These are phyloP conservation scores for Annona squamosa DNA, from an alignment of 164 flowering plant genomes.

Conservation along the genomic window DNA sequence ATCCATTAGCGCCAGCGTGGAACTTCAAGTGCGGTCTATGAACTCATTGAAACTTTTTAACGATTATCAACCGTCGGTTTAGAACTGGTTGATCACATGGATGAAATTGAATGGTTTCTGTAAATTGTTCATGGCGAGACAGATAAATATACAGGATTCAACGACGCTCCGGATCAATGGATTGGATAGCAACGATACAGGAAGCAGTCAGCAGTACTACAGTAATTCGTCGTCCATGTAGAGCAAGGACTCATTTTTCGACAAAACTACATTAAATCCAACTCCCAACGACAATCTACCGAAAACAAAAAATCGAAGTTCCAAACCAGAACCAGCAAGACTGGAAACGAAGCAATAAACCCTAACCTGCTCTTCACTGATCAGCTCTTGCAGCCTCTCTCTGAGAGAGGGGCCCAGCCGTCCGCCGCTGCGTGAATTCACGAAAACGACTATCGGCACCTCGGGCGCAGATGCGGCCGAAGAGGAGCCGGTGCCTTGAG, in stretches of 20 bases:
- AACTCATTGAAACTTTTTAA: neutral
- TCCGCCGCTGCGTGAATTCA: slow-evolving; percentile 89
- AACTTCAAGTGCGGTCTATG: neutral
- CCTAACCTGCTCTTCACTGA: slow-evolving; percentile 81
- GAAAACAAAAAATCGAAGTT: neutral
- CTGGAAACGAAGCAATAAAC: neutral
- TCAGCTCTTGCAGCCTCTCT: slow-evolving; percentile 61
- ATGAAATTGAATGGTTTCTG: neutral
- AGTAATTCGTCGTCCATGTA: neutral
- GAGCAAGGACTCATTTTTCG: too few species aligned
- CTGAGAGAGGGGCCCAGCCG: slow-evolving; percentile 69
- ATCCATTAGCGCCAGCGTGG: neutral
- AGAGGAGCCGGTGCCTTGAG: slow-evolving; percentile 2
- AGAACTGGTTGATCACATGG: neutral
- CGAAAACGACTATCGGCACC: slow-evolving; percentile 67
- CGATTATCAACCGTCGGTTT: neutral
- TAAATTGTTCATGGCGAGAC: neutral
- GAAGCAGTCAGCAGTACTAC: neutral
- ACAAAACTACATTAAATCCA: neutral
- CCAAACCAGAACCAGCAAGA: neutral
- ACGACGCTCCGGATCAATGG: neutral
- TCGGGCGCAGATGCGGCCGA: slow-evolving; percentile 25
- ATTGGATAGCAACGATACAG: neutral
- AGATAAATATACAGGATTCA: neutral
- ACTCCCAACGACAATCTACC: neutral